Evolutionary conservation across 805 yeast species (phyloP).

Genomic region (Saccharomycopsis fibuligera): DNA sequence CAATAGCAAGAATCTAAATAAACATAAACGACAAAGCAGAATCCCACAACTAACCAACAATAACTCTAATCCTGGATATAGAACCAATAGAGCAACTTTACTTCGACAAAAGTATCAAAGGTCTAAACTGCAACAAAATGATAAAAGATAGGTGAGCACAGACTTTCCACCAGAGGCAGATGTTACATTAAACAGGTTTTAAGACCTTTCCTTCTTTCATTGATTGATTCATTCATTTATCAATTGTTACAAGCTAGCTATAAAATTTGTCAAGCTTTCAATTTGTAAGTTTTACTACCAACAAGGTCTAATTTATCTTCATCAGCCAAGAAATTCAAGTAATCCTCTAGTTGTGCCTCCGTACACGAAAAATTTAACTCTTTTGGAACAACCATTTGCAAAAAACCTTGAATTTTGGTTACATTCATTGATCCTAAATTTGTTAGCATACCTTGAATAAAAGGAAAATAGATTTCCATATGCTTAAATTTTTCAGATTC

Average conservation of each 20-base stretch:
- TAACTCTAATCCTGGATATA: slow-evolving; percentile 5
- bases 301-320: slow-evolving; percentile 33
- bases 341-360: slow-evolving; percentile 37
- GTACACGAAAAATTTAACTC: slow-evolving; percentile 35
- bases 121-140: not conserved
- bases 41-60: slow-evolving; percentile 14
- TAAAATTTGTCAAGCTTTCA: slow-evolving; percentile 11
- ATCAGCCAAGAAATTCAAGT: slow-evolving; percentile 36
- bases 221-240: too few relatives aligned
- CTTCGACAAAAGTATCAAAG: slow-evolving; percentile 1
- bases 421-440: slow-evolving; percentile 47
- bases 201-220: too few relatives aligned
- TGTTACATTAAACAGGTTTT: too few relatives aligned
- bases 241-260: too few relatives aligned
- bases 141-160: too few relatives aligned
- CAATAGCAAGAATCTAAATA: not conserved
- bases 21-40: slow-evolving; percentile 14
- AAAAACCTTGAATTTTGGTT: slow-evolving; percentile 45
- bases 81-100: slow-evolving; percentile 2
- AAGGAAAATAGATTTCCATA: slow-evolving; percentile 36
- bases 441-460: slow-evolving; percentile 49
- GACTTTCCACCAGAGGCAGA: too few relatives aligned
- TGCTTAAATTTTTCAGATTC: slow-evolving; percentile 25
- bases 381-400: slow-evolving; percentile 49
- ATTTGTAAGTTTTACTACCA: slow-evolving; percentile 12